Evolutionary conservation across 148 eudicot genomes (phyloP), one percentile per base, ranked within the genome.

Genomic region (Euryodendron excelsum): DNA sequence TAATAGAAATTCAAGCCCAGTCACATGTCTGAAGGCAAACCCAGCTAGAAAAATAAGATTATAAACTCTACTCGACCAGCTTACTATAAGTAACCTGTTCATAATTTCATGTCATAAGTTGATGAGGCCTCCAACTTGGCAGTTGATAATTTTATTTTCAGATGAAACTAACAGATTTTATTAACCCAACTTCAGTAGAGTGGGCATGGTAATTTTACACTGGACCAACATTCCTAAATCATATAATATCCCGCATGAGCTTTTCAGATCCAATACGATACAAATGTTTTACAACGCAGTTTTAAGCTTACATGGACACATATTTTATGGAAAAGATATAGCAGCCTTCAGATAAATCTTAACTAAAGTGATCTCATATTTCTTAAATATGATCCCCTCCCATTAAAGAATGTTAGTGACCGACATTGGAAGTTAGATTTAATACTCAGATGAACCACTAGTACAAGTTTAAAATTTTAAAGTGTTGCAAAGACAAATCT

Each of bases 151-250:
- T 52, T 10, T 17, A 52, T 52, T 2, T 52, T 11, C 3, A 52
- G 20, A 52, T 52, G 56, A 52, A 52, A 52, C 56, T 52, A 17
- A 52, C 56, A 6, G 56, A 52, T 31, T 28, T 31, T 41, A 41
- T 9, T 9, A 41, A 9, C 45, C 45, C 45, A 41, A 41, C 45
- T 41, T 41, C 45, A 41, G 9, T 41, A 41, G 45, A 41, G 34
- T 30, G 11, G 3, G 15, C 18, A 5, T 6, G 23, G n/a, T 30
- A 47, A 70, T 25, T 45, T 47, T 44, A 6, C 30, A 27, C 21
- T 47, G 73, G 73, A 70, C 73, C 55, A 44, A 45, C 36, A 28
- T 28, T 70, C 56, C 56, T 28, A 27, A 70, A 27, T 18, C 30
- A 25, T 17, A 52, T 27, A 25, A 36, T 47, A 45, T 45, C 56